Evolutionary conservation across 2,329 filamentous ascomycete species (phyloP).

Genomic region (Beauveria australis): DNA sequence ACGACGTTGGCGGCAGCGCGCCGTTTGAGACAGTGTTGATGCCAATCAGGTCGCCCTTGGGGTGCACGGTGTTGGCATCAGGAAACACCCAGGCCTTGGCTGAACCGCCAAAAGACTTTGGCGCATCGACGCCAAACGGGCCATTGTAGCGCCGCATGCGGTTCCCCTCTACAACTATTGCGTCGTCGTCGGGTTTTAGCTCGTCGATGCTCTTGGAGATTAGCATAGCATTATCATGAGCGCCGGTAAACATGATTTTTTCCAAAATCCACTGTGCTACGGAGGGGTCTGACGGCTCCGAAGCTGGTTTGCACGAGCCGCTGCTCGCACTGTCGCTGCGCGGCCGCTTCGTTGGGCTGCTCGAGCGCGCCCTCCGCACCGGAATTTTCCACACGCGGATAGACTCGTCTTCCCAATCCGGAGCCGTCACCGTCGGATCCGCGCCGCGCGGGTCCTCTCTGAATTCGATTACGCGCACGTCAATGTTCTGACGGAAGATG

Average conservation of each 20-base stretch:
- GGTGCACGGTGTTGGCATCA: neutral
- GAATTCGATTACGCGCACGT: slow-evolving; percentile 64
- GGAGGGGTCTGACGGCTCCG: slow-evolving; percentile 21
- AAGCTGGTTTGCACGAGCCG: slow-evolving; percentile 14
- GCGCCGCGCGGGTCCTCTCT: slow-evolving; percentile 32
- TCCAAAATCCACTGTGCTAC: slow-evolving; percentile 25
- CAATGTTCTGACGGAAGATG: slow-evolving; percentile 76
- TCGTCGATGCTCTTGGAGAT: slow-evolving; percentile 19
- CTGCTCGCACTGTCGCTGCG: slow-evolving; percentile 16
- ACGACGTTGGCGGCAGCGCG: slow-evolving; percentile 58
- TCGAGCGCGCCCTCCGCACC: slow-evolving; percentile 23
- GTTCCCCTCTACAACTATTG: slow-evolving; percentile 56
- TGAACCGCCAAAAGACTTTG: slow-evolving; percentile 15
- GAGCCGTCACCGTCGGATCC: slow-evolving; percentile 26
- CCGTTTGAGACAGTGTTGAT: slow-evolving; percentile 19
- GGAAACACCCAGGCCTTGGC: slow-evolving; percentile 23
- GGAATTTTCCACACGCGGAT: slow-evolving; percentile 82
- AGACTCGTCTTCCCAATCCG: slow-evolving; percentile 67
- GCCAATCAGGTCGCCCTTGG: slow-evolving; percentile 7
- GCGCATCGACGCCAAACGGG: slow-evolving; percentile 30
- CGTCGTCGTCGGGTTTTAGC: slow-evolving; percentile 22
- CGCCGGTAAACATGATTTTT: slow-evolving; percentile 28
- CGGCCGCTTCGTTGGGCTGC: slow-evolving; percentile 28
- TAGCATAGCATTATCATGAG: slow-evolving; percentile 18
- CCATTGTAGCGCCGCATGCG: slow-evolving; percentile 63